Base-by-base conservation (phyloP, 495 filamentous ascomycete species). In the Podospora pseudopauciseta region DNA sequence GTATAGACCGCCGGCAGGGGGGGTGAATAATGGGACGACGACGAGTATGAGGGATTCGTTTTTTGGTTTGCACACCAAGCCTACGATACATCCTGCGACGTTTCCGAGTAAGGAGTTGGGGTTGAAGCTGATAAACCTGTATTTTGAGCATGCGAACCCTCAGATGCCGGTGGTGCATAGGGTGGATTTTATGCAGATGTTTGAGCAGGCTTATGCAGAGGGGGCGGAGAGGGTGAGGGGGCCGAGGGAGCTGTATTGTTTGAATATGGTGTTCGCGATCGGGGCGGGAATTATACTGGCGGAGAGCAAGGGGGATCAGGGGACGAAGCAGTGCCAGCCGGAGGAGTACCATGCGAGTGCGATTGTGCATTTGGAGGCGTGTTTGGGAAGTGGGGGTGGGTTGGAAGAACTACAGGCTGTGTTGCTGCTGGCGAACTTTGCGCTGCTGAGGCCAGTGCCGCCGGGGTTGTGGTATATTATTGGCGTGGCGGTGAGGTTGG, bases 181-280 rank as follows among this genome's bases (percentile, higher is more conserved):
- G 59, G 88, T 85, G 13, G 93, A 97, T 63, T 98, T 97, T 73
- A 91, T 91, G 86, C 82, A 88, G 49, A 86, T 96, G 78, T 86
- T 97, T 67, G 88, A 96, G 44, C 84, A 86, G 57, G 92, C 92
- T 0, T 98, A 95, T 76, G 81, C 84, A 3, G 80, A 87, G 7
- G 87, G 89, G 44, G 87, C 86, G 64, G 39, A 16, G 39, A 87
- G 87, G 66, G 86, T 86, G 65, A 86, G 92, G 32, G 91, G 90
- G 20, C 87, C 94, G 7, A 86, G 92, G 63, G 93, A 96, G 77
- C 86, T 93, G 16, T 98, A 97, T 75, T 87, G 93, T 77, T 84
- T 97, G 60, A 97, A 97, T 77, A 97, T 98, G 77, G 94, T 97
- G n/a, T 98, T 94, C 80, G 94, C 94, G 5, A 97, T 97, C 69